Evolutionary conservation across 495 filamentous ascomycete species (phyloP).

Genomic region (Penicillium coprophilum): DNA sequence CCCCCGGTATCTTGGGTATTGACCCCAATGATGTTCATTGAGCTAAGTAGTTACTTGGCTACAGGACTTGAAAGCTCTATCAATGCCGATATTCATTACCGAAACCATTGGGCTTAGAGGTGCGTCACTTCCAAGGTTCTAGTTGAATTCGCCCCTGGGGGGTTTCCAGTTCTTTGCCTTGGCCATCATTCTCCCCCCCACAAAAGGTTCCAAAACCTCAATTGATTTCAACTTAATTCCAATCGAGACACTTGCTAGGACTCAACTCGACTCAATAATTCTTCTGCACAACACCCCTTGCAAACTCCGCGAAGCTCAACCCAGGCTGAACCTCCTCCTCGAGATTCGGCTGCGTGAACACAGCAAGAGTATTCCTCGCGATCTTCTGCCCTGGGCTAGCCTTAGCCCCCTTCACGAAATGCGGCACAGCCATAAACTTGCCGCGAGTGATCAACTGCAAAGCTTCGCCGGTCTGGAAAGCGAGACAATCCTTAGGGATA

Average conservation of each 20-base stretch:
- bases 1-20: neutral
- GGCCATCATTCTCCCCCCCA: neutral
- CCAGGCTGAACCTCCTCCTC: conserved; percentile 76
- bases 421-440: conserved; percentile 89
- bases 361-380: conserved; percentile 89
- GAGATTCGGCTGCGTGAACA: conserved; percentile 96
- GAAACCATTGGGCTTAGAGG: neutral
- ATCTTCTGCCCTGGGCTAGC: conserved; percentile 43
- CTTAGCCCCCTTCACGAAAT: conserved; percentile 80
- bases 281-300: conserved; percentile 75
- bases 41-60: neutral
- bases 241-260: neutral
- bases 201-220: neutral
- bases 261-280: conserved; percentile 54
- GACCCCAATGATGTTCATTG: neutral
- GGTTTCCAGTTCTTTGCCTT: neutral
- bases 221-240: neutral
- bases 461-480: conserved; percentile 94
- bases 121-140: neutral
- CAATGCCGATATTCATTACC: conserved; percentile 4
- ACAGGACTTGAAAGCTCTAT: neutral
- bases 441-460: conserved; percentile 85
- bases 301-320: conserved; percentile 83
- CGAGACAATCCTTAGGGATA: conserved; percentile 87
- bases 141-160: neutral